Evolutionary conservation across 768 basidiomycete species (phyloP).

Genomic region (Lentinula sp.): DNA sequence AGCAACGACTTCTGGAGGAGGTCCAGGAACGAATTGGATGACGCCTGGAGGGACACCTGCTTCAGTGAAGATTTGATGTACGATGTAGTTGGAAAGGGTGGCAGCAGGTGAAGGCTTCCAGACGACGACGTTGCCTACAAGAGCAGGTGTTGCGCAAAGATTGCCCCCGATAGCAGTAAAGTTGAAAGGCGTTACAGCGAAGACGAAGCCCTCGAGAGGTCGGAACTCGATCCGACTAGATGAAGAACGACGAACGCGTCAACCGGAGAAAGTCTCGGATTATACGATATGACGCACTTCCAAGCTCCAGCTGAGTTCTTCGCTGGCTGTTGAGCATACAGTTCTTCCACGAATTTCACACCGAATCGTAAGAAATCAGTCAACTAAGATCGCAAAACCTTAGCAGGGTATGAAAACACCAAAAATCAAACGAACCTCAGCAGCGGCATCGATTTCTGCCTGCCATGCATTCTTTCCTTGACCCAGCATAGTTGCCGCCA

Average conservation of each 20-base stretch:
- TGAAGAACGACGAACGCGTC: not conserved
- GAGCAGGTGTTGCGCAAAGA: conserved; percentile 82
- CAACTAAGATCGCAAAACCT: conserved; percentile 37
- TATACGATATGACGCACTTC: conserved; percentile 63
- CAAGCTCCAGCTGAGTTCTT: conserved; percentile 84
- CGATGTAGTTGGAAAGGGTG: conserved; percentile 90
- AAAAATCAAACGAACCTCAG: conserved; percentile 59
- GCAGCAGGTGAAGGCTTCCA: conserved; percentile 99
- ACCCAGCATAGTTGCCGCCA: conserved; percentile 96
- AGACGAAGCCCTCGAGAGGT: conserved; percentile 95
- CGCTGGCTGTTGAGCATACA: conserved; percentile 86
- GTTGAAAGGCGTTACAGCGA: conserved; percentile 98
- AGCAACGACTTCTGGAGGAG: conserved; percentile 77
- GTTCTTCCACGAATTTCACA: conserved; percentile 93
- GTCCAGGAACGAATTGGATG: conserved; percentile 94
- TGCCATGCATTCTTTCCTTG: conserved; percentile 99
- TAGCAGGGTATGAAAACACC: not conserved
- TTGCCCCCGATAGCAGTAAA: conserved; percentile 98
- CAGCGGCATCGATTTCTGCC: conserved; percentile 98
- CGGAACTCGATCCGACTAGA: conserved; percentile 91
- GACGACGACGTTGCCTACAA: conserved; percentile 90
- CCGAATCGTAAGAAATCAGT: conserved; percentile 95
- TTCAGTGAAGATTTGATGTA: conserved; percentile 87
- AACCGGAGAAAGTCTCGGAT: not conserved
- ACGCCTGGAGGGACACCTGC: conserved; percentile 93